Percentiles rank a stretch among this genome's conserved stretches.
These are phyloP conservation scores for Lachnellula occidentalis DNA, from an alignment of 2,329 filamentous ascomycete species.

Conservation along the genomic window DNA sequence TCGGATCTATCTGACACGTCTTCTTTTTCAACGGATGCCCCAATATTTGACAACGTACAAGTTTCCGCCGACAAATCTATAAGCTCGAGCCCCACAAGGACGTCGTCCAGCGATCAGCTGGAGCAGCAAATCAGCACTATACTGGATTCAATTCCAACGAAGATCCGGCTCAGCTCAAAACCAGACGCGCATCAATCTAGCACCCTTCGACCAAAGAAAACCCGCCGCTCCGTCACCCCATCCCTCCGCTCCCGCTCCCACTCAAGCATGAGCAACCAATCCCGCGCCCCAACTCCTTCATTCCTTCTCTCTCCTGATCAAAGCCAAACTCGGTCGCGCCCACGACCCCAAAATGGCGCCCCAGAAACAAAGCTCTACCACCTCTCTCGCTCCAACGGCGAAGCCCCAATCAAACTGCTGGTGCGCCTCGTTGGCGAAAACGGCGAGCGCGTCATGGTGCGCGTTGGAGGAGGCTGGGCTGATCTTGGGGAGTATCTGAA, in stretches of 20 bases:
- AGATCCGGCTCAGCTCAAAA: slow-evolving; percentile 66
- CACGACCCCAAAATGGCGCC: slow-evolving; percentile 46
- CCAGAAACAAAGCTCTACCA: slow-evolving; percentile 90
- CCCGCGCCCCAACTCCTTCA: slow-evolving; percentile 56
- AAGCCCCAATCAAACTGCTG: slow-evolving; percentile 89
- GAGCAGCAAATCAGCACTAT: slow-evolving; percentile 77
- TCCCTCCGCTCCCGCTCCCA: slow-evolving; percentile 24
- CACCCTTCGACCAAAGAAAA: slow-evolving; percentile 29
- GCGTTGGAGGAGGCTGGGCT: slow-evolving; percentile 96
- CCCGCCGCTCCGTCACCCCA: slow-evolving; percentile 30
- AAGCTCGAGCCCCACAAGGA: slow-evolving; percentile 21
- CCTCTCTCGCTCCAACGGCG: slow-evolving; percentile 74
- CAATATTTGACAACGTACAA: slow-evolving; percentile 23
- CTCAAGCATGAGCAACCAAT: slow-evolving; percentile 18
- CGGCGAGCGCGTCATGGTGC: slow-evolving; percentile 93
- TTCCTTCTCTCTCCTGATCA: slow-evolving; percentile 63
- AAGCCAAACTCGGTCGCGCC: slow-evolving; percentile 39
- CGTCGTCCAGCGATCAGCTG: slow-evolving; percentile 55
- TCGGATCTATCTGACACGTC: slow-evolving; percentile 8
- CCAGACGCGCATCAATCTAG: slow-evolving; percentile 28
- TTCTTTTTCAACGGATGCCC: slow-evolving; percentile 18
- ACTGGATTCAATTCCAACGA: slow-evolving; percentile 69
- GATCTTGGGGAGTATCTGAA: slow-evolving; percentile 92
- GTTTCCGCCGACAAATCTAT: slow-evolving; percentile 14
- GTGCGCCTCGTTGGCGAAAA: slow-evolving; percentile 87